Conservation (phyloP, 1,284 basidiomycete species). For the Gomphus bonarii region DNA sequence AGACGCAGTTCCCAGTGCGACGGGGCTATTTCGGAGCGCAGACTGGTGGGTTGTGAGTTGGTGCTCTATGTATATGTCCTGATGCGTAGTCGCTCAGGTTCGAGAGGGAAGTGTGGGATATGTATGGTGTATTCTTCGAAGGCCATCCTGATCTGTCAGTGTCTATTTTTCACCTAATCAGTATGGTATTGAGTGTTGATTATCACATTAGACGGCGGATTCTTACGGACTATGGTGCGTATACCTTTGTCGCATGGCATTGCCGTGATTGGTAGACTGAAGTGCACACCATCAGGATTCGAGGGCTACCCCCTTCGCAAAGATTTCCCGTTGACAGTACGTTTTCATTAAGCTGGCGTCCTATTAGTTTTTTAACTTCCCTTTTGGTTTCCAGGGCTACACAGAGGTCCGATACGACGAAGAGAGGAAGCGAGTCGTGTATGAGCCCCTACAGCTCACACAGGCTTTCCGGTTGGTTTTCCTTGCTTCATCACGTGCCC, state of each 20-base stretch:
- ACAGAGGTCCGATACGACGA: constrained; percentile 98
- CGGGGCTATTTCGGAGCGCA: constrained; percentile 78
- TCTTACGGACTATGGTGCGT: constrained; percentile 91
- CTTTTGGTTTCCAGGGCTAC: constrained; percentile 59
- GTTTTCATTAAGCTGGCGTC: not conserved
- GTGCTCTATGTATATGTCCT: not conserved
- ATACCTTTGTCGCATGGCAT: not conserved
- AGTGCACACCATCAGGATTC: constrained; percentile 55
- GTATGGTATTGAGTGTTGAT: constrained; percentile 8
- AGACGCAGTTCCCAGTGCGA: constrained; percentile 84
- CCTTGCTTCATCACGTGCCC: not conserved
- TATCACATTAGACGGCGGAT: constrained; percentile 68
- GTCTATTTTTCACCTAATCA: constrained; percentile 14
- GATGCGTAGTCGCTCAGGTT: constrained; percentile 43
- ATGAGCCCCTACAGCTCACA: constrained; percentile 94
- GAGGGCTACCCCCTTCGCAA: constrained; percentile 97
- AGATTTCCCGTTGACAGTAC: constrained; percentile 91
- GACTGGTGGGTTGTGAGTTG: constrained; percentile 64
- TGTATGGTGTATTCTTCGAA: constrained; percentile 95
- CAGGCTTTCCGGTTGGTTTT: constrained; percentile 88
- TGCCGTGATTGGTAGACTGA: not conserved
- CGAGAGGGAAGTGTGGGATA: constrained; percentile 97
- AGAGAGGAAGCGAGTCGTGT: constrained; percentile 96
- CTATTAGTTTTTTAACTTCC: not conserved
- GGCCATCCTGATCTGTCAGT: constrained; percentile 92